A percentile compares a stretch with the other conserved stretches of the same genome.
These are phyloP conservation scores for Scenedesmus sp. DNA, from an alignment of 163 green algal species.

Conservation along the genomic window DNA sequence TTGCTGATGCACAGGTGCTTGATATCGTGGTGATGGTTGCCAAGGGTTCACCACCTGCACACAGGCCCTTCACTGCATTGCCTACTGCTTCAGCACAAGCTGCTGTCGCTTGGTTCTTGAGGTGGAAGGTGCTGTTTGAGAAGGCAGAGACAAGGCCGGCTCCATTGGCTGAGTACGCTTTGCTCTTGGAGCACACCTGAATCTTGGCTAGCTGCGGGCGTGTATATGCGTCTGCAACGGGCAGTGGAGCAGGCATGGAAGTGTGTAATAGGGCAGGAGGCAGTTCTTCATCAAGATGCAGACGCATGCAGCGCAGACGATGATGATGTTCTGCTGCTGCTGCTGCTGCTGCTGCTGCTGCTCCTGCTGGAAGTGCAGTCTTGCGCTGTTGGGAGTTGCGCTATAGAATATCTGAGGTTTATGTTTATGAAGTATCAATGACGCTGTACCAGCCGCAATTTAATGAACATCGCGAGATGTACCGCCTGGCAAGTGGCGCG, in stretches of 20 bases:
- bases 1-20: conserved; percentile 45
- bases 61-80: conserved; percentile 48
- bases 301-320: background rate
- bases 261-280: background rate
- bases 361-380: background rate
- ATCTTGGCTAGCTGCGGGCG: conserved; percentile 45
- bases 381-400: no score
- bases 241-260: background rate
- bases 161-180: conserved; percentile 42
- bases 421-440: no score
- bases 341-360: background rate
- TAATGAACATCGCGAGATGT: background rate
- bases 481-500: background rate
- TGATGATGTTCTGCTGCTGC: background rate
- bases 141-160: conserved; percentile 36
- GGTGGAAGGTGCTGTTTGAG: conserved; percentile 42
- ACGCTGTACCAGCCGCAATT: background rate
- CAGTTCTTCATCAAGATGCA: background rate
- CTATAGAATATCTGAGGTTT: no score
- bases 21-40: conserved; percentile 44
- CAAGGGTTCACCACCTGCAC: conserved; percentile 46
- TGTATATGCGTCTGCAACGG: conserved; percentile 44
- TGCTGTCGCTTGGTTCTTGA: conserved; percentile 33
- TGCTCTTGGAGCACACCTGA: conserved; percentile 29
- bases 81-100: conserved; percentile 54